phyloP scores from a whole-genome alignment of 1,139 yeast genomes.

The Kodamaea sp. region DNA sequence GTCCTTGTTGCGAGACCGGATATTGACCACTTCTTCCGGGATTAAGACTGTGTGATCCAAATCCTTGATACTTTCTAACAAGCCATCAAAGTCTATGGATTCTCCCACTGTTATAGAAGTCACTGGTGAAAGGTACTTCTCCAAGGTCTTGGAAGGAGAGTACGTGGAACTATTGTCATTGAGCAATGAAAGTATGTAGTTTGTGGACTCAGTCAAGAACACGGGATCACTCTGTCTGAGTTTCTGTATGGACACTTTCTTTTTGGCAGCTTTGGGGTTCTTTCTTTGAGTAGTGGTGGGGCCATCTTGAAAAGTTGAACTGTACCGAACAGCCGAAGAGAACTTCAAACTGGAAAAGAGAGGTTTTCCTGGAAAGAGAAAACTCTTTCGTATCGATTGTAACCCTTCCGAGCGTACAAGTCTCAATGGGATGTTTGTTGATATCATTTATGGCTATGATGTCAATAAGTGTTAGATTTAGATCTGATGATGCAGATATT shows the following conservation, averaged over 20 bases:
- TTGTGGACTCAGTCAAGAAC: conserved; percentile 23
- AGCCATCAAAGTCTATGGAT: conserved; percentile 54
- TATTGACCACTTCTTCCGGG: conserved; percentile 68
- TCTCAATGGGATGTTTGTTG: background rate
- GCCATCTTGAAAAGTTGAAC: conserved; percentile 1
- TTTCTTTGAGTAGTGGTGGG: conserved; percentile 11
- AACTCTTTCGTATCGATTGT: no score
- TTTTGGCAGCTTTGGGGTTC: conserved; percentile 16
- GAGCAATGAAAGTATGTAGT: conserved; percentile 28
- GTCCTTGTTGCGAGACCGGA: conserved; percentile 28
- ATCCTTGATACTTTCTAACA: conserved; percentile 31
- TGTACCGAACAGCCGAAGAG: conserved; percentile 2
- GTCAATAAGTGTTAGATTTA: background rate
- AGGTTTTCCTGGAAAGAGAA: background rate
- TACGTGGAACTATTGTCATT: conserved; percentile 24
- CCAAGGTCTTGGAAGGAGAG: conserved; percentile 25
- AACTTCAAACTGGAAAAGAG: background rate
- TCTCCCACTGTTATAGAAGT: conserved; percentile 75
- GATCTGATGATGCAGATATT: no score
- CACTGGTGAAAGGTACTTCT: conserved; percentile 31
- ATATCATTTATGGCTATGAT: background rate
- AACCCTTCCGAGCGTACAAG: no score
- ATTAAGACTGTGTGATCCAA: conserved; percentile 45
- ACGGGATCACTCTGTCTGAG: conserved; percentile 28
- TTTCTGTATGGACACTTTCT: conserved; percentile 27